Evolutionary conservation across 2,329 filamentous ascomycete genomes (phyloP), one percentile per base, ranked within the genome.

Genomic region (Hypomyces perniciosus): DNA sequence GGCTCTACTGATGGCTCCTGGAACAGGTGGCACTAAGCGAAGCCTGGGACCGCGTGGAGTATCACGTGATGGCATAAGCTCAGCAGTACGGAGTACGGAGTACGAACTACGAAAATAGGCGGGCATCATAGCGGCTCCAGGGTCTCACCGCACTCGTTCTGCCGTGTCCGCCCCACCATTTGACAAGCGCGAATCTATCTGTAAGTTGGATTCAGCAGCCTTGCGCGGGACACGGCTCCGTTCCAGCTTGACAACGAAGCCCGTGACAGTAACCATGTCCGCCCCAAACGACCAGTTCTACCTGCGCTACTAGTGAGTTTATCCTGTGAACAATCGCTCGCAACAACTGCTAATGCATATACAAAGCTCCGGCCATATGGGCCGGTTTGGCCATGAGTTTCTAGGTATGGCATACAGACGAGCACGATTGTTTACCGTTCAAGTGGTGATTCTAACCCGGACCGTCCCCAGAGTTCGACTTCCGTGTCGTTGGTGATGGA

Each of bases 311-410:
- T 99, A 99, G 92, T 96, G 82, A 69, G 87, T 69, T 60, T 55
- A n/a, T 12, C 6, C 27, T 12, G 13, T 12, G n/a, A n/a, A 13
- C 37, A 30, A 37, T 37, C 12, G 3, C 29, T 2, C 20, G 37
- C 42, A 44, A 29, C 41, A 40, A 40, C 44, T 59, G 30, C 52
- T 56, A 53, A 55, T 52, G 45, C 48, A 31, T 38, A 10, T 29
- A 13, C 53, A 62, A 67, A 97, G 92, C 78, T 97, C 93, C 60
- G 93, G 93, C 63, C 93, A 99, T 72, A 93, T 90, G 71, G 93
- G 93, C 65, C 88, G 92, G 58, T 96, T 97, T 70, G 93, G 93
- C 57, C 93, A 99, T 73, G 93, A 99, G 72, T 99, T 99, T 66
- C 77, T 99, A 63, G 93, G 92, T 96, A 58, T 39, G 60, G 37